Base-by-base conservation (phyloP, 805 yeast species). In the Lipomyces anomalus region DNA sequence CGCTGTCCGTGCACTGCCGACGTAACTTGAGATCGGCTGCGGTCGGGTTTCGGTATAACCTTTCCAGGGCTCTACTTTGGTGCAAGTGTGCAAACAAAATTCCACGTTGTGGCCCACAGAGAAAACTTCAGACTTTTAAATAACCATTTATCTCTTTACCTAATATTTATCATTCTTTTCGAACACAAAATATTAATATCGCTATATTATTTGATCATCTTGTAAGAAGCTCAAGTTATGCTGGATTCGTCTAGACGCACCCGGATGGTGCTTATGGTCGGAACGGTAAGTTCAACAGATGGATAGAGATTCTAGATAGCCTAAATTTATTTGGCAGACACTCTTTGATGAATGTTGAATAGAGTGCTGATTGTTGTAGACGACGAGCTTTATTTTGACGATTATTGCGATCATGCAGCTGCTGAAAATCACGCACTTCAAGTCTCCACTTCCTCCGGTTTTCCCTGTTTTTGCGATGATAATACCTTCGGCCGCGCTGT, bases 381-480 rank as follows among this genome's bases (percentile, higher is more conserved):
- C 47, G 35, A 33, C 36, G 36, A 32, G 35, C 32, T 44, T 49
- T 36, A 35, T 49, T n/a, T 43, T 49, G 40, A 46, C 53, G 38
- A 35, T 49, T 23, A 18, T 46, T 28, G 53, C 46, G 4, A 41
- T 49, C 23, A 49, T 49, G 53, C 53, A 49, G 40, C 50, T 49
- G 41, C 38, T 44, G 18, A 49, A 49, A 38, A 29, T 38, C 24
- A 39, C 41, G 4, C 53, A 49, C 35, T 49, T 49, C 44, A 40
- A 42, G 22, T 40, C 43, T 3, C 53, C 53, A 13, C 13, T 49
- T 6, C 22, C 53, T 11, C 18, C 34, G 11, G 29, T 41, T 23
- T 46, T 42, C 23, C 53, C 53, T 13, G 35, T 38, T 18, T 24
- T 46, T 35, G 53, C 53, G 11, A 42, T 46, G 17, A 21, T 46